Base-by-base conservation (phyloP, 495 filamentous ascomycete species). In the Annulohypoxylon maeteangense region DNA sequence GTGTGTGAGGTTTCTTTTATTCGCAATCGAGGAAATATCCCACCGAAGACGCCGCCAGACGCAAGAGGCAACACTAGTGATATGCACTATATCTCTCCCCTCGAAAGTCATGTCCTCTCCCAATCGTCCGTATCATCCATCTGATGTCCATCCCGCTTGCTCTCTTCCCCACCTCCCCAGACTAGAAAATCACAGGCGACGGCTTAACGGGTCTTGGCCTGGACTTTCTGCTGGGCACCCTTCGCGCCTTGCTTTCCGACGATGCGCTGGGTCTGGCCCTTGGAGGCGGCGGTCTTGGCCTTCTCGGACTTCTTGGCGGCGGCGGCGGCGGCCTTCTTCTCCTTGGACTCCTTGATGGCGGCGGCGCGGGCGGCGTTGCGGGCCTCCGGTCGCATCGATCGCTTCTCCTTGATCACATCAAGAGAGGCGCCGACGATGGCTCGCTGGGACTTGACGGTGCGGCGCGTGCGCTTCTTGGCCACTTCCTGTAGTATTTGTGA, bases 361-460 rank as follows among this genome's bases (percentile, higher is more conserved):
- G 90, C 86, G 69, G 88, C 85, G 82, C 95, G 95, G 78, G 93
- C 94, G 78, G 96, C 95, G 76, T 88, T 87, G 79, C 95, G 95
- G 81, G 93, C 95, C 86, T 98, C 95, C 70, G 95, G 95, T 75
- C 96, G 93, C 87, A 90, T 86, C 68, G 87, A 82, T 79, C 95
- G 95, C 85, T 93, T 93, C 90, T 99, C 95, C 90, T 98, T 99
- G 89, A 99, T 98, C 76, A 97, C 92, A 77, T 99, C 96, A 83
- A 99, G 93, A 74, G 94, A 96, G 76, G 94, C 94, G 88, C 95
- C 95, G 79, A 98, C 95, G 87, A 99, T 96, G 79, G 92, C 93
- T 87, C 95, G 94, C 89, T 99, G 95, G 82, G 90, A 84, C 91
- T 99, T 99, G 86, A 99, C 92, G 75, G 93, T 94, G 79, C 93